Evolutionary conservation across 176 grass and related monocot species (phyloP), one percentile per base, ranked within the genome.

Genomic region (Microstegium vimineum): DNA sequence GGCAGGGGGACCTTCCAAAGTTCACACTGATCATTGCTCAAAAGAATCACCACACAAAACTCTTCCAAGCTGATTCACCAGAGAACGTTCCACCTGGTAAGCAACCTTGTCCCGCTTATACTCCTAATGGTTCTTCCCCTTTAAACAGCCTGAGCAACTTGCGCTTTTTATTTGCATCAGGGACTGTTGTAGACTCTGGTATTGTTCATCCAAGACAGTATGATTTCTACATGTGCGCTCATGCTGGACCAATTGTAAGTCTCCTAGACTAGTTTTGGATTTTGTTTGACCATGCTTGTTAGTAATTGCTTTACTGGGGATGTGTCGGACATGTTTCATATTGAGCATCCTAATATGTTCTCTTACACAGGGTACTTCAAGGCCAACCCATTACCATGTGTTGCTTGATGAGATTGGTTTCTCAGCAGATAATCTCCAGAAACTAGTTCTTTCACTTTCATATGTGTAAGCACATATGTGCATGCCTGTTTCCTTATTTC

Each of bases 11-110:
- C 80, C 81, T 73, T 61, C 92, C 92, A 6, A 98, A 93, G 73
- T 91, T 95, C 69, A 93, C 92, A 35, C 85, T 98, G 45, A 98
- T 98, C 60, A 76, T 98, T 83, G 95, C 95, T 15, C 95, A 98
- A 73, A 98, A 95, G 80, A 98, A 95, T 82, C 92, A 95, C 81
- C 95, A 95, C 73, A 98, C 92, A 11, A 98, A 95, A 62, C 3
- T 33, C 33, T 33, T 33, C 33, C 33, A 33, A 33, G 33, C 33
- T 33, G 33, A 33, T 33, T 33, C 33, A 4, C 33, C 33, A 33
- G 33, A 33, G 3, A 33, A 33, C 33, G 4, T 33, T 33, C 33
- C 33, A 33, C 33, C 33, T 33, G 4, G 33, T 33, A 33, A 33
- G 33, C 33, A 2, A 2, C 33, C 33, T 4, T 33, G 4, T 33